These are phyloP conservation scores for Leucosporidium yakuticum DNA, from an alignment of 768 basidiomycete species.

Conservation along the genomic window DNA sequence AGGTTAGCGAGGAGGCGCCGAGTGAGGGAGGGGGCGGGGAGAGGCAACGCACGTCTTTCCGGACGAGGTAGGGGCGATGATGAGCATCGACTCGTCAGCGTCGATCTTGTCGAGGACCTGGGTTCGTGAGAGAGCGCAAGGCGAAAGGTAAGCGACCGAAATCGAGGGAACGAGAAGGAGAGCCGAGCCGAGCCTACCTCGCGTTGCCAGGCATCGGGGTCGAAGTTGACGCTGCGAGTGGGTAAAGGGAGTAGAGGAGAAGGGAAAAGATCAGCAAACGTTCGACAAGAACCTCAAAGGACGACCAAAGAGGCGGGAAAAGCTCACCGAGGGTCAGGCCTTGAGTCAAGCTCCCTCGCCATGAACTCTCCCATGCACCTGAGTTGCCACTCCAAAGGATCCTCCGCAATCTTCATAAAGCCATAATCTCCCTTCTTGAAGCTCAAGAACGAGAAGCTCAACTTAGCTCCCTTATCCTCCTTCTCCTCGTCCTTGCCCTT, in stretches of 20 bases:
- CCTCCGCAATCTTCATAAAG: constrained; percentile 48
- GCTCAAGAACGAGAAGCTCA: constrained; percentile 56
- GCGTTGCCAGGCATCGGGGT: constrained; percentile 67
- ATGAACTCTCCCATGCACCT: constrained; percentile 64
- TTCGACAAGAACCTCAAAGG: not conserved
- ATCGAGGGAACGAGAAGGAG: too few species aligned
- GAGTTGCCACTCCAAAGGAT: constrained; percentile 61
- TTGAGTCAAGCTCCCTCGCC: constrained; percentile 65
- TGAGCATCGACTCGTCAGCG: constrained; percentile 55
- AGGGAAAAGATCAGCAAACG: too few species aligned
- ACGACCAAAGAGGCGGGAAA: not conserved
- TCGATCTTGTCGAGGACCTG: constrained; percentile 63
- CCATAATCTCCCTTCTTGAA: constrained; percentile 40
- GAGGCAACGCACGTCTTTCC: constrained; percentile 67
- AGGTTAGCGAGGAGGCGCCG: too few species aligned
- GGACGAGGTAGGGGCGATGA: constrained; percentile 48
- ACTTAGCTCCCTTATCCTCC: constrained; percentile 20
- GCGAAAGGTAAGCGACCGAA: not conserved
- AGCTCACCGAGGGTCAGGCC: constrained; percentile 46
- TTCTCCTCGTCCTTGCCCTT: constrained; percentile 27
- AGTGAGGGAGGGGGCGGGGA: too few species aligned
- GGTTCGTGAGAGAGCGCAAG: not conserved
- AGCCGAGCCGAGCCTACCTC: not conserved
- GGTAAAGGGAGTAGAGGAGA: not conserved
- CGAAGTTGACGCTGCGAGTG: constrained; percentile 52